These are phyloP conservation scores for Tuber magnatum DNA, from an alignment of 495 filamentous ascomycete genomes.

Conservation along the genomic window DNA sequence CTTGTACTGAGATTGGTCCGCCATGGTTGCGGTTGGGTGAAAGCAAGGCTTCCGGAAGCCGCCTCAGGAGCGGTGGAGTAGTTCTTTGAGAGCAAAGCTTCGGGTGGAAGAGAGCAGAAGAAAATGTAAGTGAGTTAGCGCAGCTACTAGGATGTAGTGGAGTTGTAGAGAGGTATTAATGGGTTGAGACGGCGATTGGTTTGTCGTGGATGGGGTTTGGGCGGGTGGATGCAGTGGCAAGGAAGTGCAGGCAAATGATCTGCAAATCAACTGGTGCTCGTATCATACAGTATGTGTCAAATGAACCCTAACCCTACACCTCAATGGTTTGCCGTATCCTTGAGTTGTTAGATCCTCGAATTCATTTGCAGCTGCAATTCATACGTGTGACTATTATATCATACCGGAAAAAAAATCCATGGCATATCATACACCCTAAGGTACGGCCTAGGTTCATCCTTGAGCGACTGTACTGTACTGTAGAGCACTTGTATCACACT, in stretches of 20 bases:
- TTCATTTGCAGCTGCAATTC: no score
- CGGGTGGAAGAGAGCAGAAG: background rate
- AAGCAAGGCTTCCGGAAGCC: background rate
- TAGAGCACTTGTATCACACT: no score
- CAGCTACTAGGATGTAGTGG: background rate
- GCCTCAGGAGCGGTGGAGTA: background rate
- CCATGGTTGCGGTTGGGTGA: constrained; percentile 52
- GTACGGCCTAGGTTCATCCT: no score
- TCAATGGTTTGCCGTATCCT: background rate
- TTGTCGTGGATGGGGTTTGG: background rate
- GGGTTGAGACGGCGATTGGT: background rate
- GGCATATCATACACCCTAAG: no score
- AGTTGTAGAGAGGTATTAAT: background rate
- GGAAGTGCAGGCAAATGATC: background rate
- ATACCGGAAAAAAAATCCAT: no score
- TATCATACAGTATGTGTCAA: background rate
- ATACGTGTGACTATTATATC: no score
- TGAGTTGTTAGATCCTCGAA: no score
- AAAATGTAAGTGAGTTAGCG: background rate
- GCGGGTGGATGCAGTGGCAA: background rate
- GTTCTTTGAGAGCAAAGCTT: background rate
- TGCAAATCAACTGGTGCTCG: background rate
- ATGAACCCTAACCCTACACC: background rate
- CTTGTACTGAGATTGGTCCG: constrained; percentile 95
- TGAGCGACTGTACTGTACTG: background rate